These are phyloP conservation scores for Stellera chamaejasme DNA, from an alignment of 345 rosid genomes.

Conservation along the genomic window DNA sequence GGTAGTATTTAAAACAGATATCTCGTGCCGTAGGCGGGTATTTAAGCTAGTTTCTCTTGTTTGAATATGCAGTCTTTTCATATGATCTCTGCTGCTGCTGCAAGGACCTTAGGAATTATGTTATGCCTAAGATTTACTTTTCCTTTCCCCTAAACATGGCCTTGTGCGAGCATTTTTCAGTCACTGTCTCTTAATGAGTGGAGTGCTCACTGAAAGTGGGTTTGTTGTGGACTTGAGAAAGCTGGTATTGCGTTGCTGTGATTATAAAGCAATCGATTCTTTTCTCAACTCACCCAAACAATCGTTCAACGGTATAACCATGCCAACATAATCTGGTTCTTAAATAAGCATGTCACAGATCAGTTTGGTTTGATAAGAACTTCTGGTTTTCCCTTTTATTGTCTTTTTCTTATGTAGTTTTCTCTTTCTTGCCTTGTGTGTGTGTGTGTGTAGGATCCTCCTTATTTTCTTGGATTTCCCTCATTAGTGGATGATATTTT, in stretches of 20 bases:
- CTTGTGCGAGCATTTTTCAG: background rate
- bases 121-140: background rate
- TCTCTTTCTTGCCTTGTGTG: too few relatives aligned
- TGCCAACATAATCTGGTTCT: background rate
- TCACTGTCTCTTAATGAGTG: background rate
- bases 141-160: background rate
- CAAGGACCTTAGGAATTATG: background rate
- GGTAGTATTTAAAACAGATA: too few relatives aligned
- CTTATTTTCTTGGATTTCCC: constrained; percentile 26
- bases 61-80: background rate
- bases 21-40: too few relatives aligned
- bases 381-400: constrained; percentile 3
- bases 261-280: too few relatives aligned
- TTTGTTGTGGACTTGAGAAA: too few relatives aligned
- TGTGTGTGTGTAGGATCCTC: constrained; percentile 16
- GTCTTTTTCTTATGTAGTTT: constrained; percentile 14
- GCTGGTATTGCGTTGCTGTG: too few relatives aligned
- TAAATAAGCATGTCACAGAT: constrained; percentile 3
- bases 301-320: background rate
- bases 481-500: constrained; percentile 25
- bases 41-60: background rate
- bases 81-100: background rate
- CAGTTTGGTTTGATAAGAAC: constrained; percentile 10
- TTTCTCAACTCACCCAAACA: too few relatives aligned
- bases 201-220: too few relatives aligned